phyloP scores from a whole-genome alignment of 805 yeast genomes.

The Metschnikowia henanensis region DNA sequence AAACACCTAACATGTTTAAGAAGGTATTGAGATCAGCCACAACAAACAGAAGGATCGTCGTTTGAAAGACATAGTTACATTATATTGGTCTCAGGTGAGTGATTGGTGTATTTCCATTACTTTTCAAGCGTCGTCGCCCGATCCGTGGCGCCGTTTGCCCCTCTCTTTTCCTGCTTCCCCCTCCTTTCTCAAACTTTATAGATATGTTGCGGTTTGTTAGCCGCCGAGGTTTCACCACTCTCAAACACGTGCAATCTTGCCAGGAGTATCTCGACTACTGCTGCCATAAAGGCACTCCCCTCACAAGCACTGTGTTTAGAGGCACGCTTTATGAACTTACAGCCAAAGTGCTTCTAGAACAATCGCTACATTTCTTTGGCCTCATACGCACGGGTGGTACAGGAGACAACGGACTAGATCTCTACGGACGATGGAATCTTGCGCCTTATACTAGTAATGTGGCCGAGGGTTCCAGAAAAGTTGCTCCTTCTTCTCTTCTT shows the following conservation, averaged over 20 bases:
- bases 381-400: conserved; percentile 53
- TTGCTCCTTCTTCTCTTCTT: conserved; percentile 5
- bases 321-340: conserved; percentile 58
- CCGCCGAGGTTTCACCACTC: conserved; percentile 3
- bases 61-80: too few species aligned
- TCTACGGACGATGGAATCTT: conserved; percentile 53
- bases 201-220: neutral
- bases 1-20: too few species aligned
- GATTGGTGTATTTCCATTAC: too few species aligned
- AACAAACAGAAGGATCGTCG: too few species aligned
- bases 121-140: too few species aligned
- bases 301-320: conserved; percentile 44
- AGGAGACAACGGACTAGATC: conserved; percentile 57
- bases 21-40: too few species aligned
- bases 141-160: too few species aligned
- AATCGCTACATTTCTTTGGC: conserved; percentile 35
- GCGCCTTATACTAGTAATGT: neutral
- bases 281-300: conserved; percentile 18
- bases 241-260: conserved; percentile 21
- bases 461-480: neutral
- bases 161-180: neutral
- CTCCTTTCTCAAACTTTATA: neutral
- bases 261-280: conserved; percentile 33
- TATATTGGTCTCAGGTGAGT: too few species aligned
- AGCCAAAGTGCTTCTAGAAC: conserved; percentile 39